Evolutionary conservation across 2,329 filamentous ascomycete species (phyloP).

Genomic region (Colletotrichum sp.): DNA sequence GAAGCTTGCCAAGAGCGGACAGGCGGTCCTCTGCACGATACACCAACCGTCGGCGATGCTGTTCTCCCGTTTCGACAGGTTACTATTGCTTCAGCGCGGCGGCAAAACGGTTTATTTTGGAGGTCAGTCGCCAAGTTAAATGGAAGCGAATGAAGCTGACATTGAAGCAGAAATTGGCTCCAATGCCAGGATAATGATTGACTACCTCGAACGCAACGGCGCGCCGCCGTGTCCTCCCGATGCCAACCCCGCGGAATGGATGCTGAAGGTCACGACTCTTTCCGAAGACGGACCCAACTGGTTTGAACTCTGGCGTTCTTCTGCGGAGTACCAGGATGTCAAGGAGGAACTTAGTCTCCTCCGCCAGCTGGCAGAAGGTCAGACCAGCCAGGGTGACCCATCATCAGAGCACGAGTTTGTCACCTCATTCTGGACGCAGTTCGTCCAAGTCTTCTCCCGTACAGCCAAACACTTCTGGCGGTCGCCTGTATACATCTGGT

Average conservation of each 20-base stretch:
- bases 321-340: slow-evolving; percentile 31
- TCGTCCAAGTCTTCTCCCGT: slow-evolving; percentile 63
- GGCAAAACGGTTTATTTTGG: slow-evolving; percentile 67
- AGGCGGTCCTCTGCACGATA: slow-evolving; percentile 51
- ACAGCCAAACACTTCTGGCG: slow-evolving; percentile 78
- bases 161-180: slow-evolving; percentile 28
- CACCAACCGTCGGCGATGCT: slow-evolving; percentile 51
- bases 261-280: slow-evolving; percentile 51
- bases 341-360: slow-evolving; percentile 31
- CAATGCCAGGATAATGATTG: slow-evolving; percentile 52
- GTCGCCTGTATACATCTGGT: slow-evolving; percentile 74
- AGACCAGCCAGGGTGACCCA: not conserved
- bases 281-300: slow-evolving; percentile 36
- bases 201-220: slow-evolving; percentile 67
- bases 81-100: slow-evolving; percentile 60
- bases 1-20: slow-evolving; percentile 58
- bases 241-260: slow-evolving; percentile 72
- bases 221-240: slow-evolving; percentile 55
- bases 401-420: slow-evolving; percentile 65
- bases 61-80: slow-evolving; percentile 55
- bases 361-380: slow-evolving; percentile 39
- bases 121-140: no score
- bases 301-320: slow-evolving; percentile 36
- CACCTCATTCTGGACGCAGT: slow-evolving; percentile 67
- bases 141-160: not conserved